These are phyloP conservation scores for Carex littledalei DNA, from an alignment of 176 grass and related monocot species.

Conservation along the genomic window DNA sequence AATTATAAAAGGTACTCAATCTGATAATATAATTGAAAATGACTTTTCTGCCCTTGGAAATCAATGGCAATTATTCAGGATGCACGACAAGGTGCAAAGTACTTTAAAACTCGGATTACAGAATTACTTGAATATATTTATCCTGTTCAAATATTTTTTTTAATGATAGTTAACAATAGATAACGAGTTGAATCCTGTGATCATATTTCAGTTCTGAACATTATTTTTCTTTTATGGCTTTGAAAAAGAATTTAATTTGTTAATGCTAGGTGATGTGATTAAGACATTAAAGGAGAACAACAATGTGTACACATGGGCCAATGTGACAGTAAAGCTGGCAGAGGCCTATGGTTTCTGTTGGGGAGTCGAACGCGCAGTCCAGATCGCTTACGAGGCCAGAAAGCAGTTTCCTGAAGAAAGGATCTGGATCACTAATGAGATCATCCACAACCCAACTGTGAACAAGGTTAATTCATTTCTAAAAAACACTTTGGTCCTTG, in stretches of 20 bases:
- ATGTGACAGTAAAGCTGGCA: conserved; percentile 75
- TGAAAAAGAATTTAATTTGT: background rate
- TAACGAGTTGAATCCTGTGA: background rate
- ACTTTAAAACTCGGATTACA: background rate
- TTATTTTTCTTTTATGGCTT: background rate
- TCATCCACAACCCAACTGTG: conserved; percentile 96
- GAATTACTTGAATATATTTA: background rate
- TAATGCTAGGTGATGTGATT: conserved; percentile 60
- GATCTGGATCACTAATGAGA: conserved; percentile 97
- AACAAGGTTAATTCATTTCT: conserved; percentile 56
- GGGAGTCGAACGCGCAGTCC: conserved; percentile 96
- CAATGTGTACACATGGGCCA: conserved; percentile 64
- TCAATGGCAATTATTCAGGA: background rate
- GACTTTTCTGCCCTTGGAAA: background rate
- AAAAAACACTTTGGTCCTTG: conserved; percentile 1
- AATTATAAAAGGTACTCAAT: background rate
- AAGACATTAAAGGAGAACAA: conserved; percentile 91
- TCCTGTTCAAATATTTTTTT: background rate
- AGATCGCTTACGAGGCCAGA: conserved; percentile 98
- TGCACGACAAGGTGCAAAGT: background rate
- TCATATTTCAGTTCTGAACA: background rate
- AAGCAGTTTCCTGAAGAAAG: conserved; percentile 95
- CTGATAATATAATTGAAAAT: background rate
- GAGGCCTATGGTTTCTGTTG: conserved; percentile 98
- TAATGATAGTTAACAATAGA: background rate